Evolutionary conservation across 2,329 filamentous ascomycete species (phyloP).

Genomic region (Pyrenochaeta sp.): DNA sequence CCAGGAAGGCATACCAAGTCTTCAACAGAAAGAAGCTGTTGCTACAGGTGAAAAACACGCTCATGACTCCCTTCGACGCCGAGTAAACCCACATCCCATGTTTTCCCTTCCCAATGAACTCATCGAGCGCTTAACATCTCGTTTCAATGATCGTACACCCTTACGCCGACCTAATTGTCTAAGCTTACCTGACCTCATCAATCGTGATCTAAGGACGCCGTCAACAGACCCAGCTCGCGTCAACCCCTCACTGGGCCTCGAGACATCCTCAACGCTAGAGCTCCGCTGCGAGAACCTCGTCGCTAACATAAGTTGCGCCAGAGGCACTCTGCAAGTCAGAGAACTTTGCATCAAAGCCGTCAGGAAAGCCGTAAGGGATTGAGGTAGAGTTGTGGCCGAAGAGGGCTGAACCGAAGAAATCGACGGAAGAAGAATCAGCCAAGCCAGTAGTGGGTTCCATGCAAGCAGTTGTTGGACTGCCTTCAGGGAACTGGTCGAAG

Average conservation of each 20-base stretch:
- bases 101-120: slow-evolving; percentile 22
- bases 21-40: slow-evolving; percentile 25
- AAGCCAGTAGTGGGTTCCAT: slow-evolving; percentile 40
- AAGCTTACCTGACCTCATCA: slow-evolving; percentile 37
- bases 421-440: slow-evolving; percentile 40
- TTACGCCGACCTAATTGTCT: slow-evolving; percentile 39
- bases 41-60: slow-evolving; percentile 26
- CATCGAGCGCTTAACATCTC: slow-evolving; percentile 20
- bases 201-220: slow-evolving; percentile 35
- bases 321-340: slow-evolving; percentile 56
- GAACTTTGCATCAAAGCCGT: slow-evolving; percentile 52
- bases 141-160: slow-evolving; percentile 35
- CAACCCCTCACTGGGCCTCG: slow-evolving; percentile 32
- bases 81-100: slow-evolving; percentile 21
- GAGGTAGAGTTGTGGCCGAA: slow-evolving; percentile 38
- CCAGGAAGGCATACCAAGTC: slow-evolving; percentile 23
- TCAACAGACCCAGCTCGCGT: slow-evolving; percentile 32
- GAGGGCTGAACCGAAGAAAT: slow-evolving; percentile 47
- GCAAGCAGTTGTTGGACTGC: slow-evolving; percentile 23
- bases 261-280: slow-evolving; percentile 41
- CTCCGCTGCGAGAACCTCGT: slow-evolving; percentile 57
- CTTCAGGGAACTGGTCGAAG: slow-evolving; percentile 52
- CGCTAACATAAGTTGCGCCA: slow-evolving; percentile 59
- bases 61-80: slow-evolving; percentile 39
- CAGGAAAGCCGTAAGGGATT: slow-evolving; percentile 47